Percentiles rank a stretch among this genome's conserved stretches.
Evolutionary conservation across 768 basidiomycete genomes (phyloP).

Genomic region (Collybia sordida): DNA sequence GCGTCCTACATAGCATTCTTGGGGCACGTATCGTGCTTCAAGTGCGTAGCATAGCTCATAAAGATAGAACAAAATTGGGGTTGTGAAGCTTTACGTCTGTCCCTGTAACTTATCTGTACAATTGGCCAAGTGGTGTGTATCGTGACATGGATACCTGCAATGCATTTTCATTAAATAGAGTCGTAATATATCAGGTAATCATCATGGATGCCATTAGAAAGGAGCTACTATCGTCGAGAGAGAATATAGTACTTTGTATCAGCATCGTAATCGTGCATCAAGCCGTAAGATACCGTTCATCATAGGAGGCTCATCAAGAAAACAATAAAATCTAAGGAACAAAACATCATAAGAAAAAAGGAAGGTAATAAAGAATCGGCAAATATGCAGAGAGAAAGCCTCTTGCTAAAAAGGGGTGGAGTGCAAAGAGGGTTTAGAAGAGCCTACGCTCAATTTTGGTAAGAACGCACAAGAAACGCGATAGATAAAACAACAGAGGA

Average conservation of each 20-base stretch:
- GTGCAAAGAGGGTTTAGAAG: too few species aligned
- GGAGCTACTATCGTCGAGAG: slow-evolving; percentile 1
- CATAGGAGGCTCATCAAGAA: slow-evolving; percentile 10
- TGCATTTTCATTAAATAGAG: not conserved
- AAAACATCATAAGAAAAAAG: slow-evolving; percentile 1
- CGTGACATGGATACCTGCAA: too few species aligned
- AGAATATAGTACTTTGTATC: slow-evolving; percentile 7
- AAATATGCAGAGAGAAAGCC: slow-evolving; percentile 1
- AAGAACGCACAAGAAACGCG: not conserved
- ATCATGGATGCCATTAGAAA: slow-evolving; percentile 4
- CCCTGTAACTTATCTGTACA: too few species aligned
- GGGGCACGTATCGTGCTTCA: slow-evolving; percentile 2
- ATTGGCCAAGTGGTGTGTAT: too few species aligned
- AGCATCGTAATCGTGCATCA: slow-evolving; percentile 11
- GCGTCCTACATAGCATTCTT: slow-evolving; percentile 1
- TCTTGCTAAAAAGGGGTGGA: too few species aligned
- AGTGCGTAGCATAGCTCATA: not conserved
- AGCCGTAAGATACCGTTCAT: slow-evolving; percentile 13
- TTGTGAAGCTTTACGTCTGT: too few species aligned
- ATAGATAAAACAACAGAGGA: slow-evolving; percentile 1
- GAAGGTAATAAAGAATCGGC: not conserved
- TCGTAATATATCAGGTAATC: not conserved
- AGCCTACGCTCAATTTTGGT: too few species aligned
- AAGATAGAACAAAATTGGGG: too few species aligned
- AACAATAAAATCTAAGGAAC: not conserved